Base-by-base conservation (phyloP, 2,329 filamentous ascomycete genomes). In the Fusarium sp. region DNA sequence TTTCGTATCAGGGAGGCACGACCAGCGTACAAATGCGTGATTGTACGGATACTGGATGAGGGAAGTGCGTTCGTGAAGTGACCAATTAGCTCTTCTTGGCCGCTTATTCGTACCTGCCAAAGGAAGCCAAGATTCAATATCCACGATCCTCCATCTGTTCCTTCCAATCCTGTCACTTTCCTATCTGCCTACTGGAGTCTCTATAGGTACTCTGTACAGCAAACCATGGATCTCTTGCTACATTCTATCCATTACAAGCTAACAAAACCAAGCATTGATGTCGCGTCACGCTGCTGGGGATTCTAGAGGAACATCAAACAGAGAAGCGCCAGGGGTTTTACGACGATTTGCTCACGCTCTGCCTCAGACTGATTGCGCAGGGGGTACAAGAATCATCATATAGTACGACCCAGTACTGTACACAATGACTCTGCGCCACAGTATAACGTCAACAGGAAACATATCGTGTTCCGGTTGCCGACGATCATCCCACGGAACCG, bases 281-380 rank as follows among this genome's bases (percentile, higher is more conserved):
- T 55, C 43, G 49, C 53, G 37, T 41, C 25, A 21, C 25, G 26
- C 37, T 63, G 50, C 30, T 43, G 53, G 41, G 42, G 58, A 11
- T 14, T 43, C 34, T 30, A 54, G 31, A 61, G 39, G 31, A 52
- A 23, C 28, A 45, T 34, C 54, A 39, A 65, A 54, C 48, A 42
- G 55, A 50, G 45, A 28, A 49, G 42, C 44, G 44, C 34, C 46
- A 42, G 42, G 58, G 53, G 59, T 12, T 65, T 53, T 51, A 28
- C 34, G 21, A 48, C 26, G 50, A 58, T 71, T 52, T 52, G 34
- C 14, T 7, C 19, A 52, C 34, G 16, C 51, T 58, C 28, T 53
- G 49, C 52, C 46, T 63, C 67, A 71, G 45, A 59, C 51, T 71
- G 52, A 71, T 70, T 70, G 34, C 51, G 37, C 64, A 69, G 64